Evolutionary conservation across 805 yeast species (phyloP).

Genomic region (Lipomyces anomalus): DNA sequence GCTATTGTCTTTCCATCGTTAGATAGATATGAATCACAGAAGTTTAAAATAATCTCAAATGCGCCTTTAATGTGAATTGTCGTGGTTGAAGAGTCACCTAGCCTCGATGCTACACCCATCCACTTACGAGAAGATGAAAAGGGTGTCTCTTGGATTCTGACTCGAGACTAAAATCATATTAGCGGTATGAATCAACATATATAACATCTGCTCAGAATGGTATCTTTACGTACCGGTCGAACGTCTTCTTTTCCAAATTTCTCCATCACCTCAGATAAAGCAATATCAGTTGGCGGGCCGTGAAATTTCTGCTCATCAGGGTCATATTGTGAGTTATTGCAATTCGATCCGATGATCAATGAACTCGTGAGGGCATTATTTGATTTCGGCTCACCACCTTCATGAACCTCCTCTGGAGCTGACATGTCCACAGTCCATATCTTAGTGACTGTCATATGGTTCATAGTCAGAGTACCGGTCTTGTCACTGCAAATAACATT

Average conservation of each 20-base stretch:
- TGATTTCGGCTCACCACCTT: conserved; percentile 84
- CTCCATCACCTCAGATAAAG: conserved; percentile 68
- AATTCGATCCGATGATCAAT: conserved; percentile 61
- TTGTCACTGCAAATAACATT: conserved; percentile 90
- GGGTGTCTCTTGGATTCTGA: conserved; percentile 69
- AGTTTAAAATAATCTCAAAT: conserved; percentile 59
- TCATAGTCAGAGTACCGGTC: conserved; percentile 85
- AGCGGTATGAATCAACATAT: too few relatives aligned
- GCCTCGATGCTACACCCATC: conserved; percentile 67
- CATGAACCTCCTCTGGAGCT: conserved; percentile 51
- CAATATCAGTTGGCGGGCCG: conserved; percentile 95
- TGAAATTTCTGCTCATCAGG: conserved; percentile 15
- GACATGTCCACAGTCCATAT: conserved; percentile 64
- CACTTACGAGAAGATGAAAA: conserved; percentile 79
- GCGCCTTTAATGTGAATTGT: conserved; percentile 83
- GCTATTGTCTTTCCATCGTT: conserved; percentile 56
- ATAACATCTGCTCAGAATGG: too few relatives aligned
- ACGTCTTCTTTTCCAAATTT: conserved; percentile 67
- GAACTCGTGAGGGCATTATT: conserved; percentile 83
- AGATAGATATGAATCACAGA: conserved; percentile 55
- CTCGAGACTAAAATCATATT: too few relatives aligned
- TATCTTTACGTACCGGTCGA: too few relatives aligned
- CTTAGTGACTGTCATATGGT: conserved; percentile 84
- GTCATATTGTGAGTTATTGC: conserved; percentile 28
- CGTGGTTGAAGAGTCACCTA: conserved; percentile 8